Evolutionary conservation across 2,329 filamentous ascomycete genomes (phyloP).

Genomic region (Fusarium luffae): DNA sequence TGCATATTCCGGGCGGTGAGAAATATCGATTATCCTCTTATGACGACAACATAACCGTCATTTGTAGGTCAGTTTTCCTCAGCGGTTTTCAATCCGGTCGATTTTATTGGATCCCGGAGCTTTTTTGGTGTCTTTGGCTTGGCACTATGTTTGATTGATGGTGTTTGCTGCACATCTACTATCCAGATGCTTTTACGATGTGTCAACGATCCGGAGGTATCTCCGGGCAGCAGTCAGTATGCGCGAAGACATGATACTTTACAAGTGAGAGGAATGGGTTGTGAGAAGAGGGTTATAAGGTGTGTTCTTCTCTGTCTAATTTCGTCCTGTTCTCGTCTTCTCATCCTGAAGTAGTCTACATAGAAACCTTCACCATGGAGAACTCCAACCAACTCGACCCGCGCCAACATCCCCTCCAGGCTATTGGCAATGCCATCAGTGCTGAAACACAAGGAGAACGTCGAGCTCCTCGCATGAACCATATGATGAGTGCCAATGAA

Average conservation of each 20-base stretch:
- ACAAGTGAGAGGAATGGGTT: background rate
- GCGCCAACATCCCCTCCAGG: conserved; percentile 1
- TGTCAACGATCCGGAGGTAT: background rate
- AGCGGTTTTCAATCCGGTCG: background rate
- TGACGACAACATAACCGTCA: conserved; percentile 6
- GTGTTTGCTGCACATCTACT: background rate
- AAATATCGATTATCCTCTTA: background rate
- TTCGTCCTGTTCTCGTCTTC: background rate
- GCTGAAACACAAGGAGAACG: background rate
- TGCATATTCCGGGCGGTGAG: background rate
- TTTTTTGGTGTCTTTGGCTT: background rate
- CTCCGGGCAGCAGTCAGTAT: background rate
- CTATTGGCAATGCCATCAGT: conserved; percentile 5
- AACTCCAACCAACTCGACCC: conserved; percentile 18
- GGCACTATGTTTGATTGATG: background rate
- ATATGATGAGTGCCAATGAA: conserved; percentile 2
- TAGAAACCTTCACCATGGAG: background rate
- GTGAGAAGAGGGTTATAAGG: background rate
- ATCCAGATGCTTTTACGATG: background rate
- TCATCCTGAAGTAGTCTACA: background rate
- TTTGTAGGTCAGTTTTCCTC: background rate
- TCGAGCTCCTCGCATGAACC: background rate
- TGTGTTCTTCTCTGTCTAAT: background rate
- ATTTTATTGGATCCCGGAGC: background rate
- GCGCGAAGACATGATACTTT: background rate